These are phyloP conservation scores for Plantago rigida DNA, from an alignment of 305 asterid species.

Conservation along the genomic window DNA sequence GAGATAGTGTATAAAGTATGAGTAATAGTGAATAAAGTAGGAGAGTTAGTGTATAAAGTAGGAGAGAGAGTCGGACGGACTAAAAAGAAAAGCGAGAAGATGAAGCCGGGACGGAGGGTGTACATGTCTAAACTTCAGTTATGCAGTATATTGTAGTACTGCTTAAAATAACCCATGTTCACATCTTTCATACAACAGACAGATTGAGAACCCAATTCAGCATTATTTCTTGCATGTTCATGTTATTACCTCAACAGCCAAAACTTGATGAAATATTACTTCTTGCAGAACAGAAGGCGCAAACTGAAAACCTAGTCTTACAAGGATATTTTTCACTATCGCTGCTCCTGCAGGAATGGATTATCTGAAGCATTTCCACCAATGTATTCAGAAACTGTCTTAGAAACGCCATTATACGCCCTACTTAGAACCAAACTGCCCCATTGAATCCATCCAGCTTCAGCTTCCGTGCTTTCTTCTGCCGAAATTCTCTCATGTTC, in stretches of 20 bases:
- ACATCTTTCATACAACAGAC: conserved; percentile 1
- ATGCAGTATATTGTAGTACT: too few relatives aligned
- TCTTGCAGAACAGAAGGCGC: background rate
- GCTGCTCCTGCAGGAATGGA: conserved; percentile 33
- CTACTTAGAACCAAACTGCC: conserved; percentile 30
- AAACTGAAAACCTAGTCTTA: background rate
- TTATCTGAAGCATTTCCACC: conserved; percentile 26
- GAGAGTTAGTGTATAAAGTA: too few relatives aligned
- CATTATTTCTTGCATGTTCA: conserved; percentile 14
- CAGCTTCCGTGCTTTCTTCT: conserved; percentile 24
- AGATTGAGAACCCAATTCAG: conserved; percentile 7
- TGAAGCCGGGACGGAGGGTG: too few relatives aligned
- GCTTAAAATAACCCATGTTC: background rate
- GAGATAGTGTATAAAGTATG: too few relatives aligned
- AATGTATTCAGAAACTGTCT: conserved; percentile 19
- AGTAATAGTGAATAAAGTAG: too few relatives aligned
- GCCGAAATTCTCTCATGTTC: conserved; percentile 28
- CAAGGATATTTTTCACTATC: conserved; percentile 25
- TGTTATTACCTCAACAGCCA: too few relatives aligned
- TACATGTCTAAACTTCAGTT: too few relatives aligned
- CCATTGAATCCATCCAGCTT: conserved; percentile 35
- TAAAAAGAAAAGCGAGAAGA: too few relatives aligned
- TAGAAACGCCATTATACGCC: conserved; percentile 10
- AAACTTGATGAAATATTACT: background rate
- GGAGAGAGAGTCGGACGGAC: too few relatives aligned